Evolutionary conservation across 1,139 yeast species (phyloP).

Genomic region (Suhomyces yuchorum): DNA sequence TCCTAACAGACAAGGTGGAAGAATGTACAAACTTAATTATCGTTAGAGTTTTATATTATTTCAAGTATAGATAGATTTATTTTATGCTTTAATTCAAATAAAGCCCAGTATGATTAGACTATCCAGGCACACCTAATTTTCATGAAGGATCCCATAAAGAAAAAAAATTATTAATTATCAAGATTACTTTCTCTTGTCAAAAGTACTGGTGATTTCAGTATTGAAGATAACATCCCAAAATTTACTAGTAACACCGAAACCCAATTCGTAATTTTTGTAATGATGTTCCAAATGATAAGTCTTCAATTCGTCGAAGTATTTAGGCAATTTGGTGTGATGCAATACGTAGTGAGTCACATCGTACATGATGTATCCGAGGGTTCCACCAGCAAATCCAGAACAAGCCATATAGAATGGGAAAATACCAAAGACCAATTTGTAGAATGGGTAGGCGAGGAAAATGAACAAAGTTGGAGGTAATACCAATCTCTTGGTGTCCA

Average conservation of each 20-base stretch:
- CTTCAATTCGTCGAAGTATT: constrained; percentile 73
- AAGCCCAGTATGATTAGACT: not conserved
- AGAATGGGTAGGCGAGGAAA: constrained; percentile 47
- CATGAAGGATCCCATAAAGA: not conserved
- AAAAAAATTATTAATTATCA: no score
- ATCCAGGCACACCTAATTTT: not conserved
- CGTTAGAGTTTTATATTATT: not conserved
- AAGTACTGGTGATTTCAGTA: constrained; percentile 53
- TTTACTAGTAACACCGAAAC: constrained; percentile 91
- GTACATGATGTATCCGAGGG: constrained; percentile 87
- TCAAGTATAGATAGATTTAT: not conserved
- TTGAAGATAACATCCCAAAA: constrained; percentile 94
- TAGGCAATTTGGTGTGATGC: constrained; percentile 84
- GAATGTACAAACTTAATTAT: not conserved
- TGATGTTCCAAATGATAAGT: constrained; percentile 95
- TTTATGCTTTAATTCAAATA: not conserved
- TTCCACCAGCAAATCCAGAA: constrained; percentile 85
- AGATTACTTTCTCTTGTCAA: constrained; percentile 32
- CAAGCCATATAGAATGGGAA: constrained; percentile 53
- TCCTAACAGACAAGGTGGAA: not conserved
- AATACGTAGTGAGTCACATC: constrained; percentile 85
- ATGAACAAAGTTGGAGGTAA: constrained; percentile 90
- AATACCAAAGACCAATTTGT: constrained; percentile 38
- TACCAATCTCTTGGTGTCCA: constrained; percentile 91
- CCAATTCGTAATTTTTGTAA: constrained; percentile 92